A percentile compares a stretch with the other conserved stretches of the same genome.
phyloP scores from a whole-genome alignment of 2,329 filamentous ascomycete species.

The Pseudogymnoascus sp. region DNA sequence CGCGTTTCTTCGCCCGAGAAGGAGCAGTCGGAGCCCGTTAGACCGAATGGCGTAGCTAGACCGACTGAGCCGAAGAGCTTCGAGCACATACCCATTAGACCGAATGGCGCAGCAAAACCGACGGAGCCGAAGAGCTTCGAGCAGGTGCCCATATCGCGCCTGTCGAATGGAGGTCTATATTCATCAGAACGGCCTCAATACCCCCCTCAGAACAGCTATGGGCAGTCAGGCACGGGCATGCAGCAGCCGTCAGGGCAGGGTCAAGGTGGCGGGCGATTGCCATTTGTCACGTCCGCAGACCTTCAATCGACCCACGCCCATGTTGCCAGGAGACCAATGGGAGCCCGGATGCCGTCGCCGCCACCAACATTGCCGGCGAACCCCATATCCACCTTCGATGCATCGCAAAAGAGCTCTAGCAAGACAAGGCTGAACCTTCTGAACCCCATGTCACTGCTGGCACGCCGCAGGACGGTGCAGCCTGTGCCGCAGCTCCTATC shows the following conservation, averaged over 20 bases:
- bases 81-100: constrained; percentile 6
- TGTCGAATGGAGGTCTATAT: neutral
- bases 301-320: constrained; percentile 15
- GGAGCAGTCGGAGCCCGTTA: constrained; percentile 10
- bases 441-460: constrained; percentile 31
- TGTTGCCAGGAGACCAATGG: constrained; percentile 19
- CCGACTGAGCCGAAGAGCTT: neutral
- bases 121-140: neutral
- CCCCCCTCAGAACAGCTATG: constrained; percentile 15
- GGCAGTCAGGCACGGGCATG: constrained; percentile 17
- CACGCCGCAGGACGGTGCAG: constrained; percentile 26
- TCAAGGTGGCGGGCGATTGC: constrained; percentile 14
- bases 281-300: constrained; percentile 17
- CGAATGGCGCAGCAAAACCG: constrained; percentile 8
- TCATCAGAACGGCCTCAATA: neutral
- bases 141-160: neutral
- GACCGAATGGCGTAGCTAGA: constrained; percentile 8
- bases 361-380: constrained; percentile 12
- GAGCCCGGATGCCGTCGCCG: constrained; percentile 21
- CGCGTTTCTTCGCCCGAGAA: constrained; percentile 27
- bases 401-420: constrained; percentile 19
- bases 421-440: constrained; percentile 28
- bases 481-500: constrained; percentile 22
- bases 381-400: constrained; percentile 18
- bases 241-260: constrained; percentile 20